Conservation (phyloP, 2,329 filamentous ascomycete genomes). For the Chalaropsis thielavioides region DNA sequence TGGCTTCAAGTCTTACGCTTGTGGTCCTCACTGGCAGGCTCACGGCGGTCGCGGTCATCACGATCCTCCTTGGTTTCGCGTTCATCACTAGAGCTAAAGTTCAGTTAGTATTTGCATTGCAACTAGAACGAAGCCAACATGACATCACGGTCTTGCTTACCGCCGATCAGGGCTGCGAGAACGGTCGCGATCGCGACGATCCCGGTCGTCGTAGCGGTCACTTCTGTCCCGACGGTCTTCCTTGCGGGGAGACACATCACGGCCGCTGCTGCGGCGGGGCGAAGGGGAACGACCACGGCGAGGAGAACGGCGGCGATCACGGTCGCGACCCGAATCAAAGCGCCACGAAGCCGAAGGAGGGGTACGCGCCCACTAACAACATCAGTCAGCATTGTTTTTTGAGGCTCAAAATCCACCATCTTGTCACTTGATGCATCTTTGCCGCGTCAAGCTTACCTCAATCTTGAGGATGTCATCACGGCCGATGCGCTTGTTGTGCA, state of each 20-base stretch:
- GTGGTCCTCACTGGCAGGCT: constrained; percentile 77
- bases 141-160: constrained; percentile 25
- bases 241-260: constrained; percentile 71
- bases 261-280: constrained; percentile 59
- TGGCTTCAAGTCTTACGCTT: constrained; percentile 49
- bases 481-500: constrained; percentile 98
- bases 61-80: constrained; percentile 49
- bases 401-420: no score
- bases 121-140: background rate
- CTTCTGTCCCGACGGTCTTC: constrained; percentile 65
- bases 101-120: constrained; percentile 13
- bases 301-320: constrained; percentile 49
- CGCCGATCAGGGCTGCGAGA: constrained; percentile 55
- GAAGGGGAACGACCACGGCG: constrained; percentile 59
- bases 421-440: no score
- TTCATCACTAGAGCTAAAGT: constrained; percentile 27
- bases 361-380: constrained; percentile 79
- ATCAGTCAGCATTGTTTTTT: constrained; percentile 15
- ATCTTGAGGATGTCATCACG: constrained; percentile 95
- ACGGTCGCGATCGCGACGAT: constrained; percentile 58
- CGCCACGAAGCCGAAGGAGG: constrained; percentile 97
- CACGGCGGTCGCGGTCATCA: constrained; percentile 58
- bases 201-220: constrained; percentile 64
- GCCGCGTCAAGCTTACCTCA: constrained; percentile 52
- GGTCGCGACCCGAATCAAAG: constrained; percentile 81